phyloP scores from a whole-genome alignment of 495 filamentous ascomycete species.

The Patellaria atrata region DNA sequence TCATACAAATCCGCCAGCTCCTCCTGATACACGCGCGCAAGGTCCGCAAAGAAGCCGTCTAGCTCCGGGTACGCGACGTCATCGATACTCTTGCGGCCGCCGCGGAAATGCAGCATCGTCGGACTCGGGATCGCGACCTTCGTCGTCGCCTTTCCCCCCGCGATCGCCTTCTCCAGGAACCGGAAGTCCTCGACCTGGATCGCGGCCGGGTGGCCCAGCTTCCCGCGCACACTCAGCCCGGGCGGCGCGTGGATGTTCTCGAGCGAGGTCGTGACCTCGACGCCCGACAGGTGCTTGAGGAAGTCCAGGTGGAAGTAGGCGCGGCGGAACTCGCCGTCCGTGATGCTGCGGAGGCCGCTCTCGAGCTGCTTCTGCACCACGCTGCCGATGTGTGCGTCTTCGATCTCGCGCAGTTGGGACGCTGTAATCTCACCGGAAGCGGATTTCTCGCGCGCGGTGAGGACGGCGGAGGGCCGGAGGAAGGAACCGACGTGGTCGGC shows the following conservation, averaged over 20 bases:
- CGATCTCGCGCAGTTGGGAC: conserved; percentile 15
- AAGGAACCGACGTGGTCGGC: conserved; percentile 24
- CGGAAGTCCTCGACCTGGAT: conserved; percentile 22
- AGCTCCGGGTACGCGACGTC: conserved; percentile 20
- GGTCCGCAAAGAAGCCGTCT: conserved; percentile 25
- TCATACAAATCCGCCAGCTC: conserved; percentile 24
- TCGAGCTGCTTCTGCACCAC: conserved; percentile 17
- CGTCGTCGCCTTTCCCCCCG: conserved; percentile 13
- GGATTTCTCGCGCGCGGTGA: conserved; percentile 15
- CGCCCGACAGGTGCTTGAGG: conserved; percentile 16
- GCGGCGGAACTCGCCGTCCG: conserved; percentile 21
- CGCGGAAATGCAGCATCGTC: conserved; percentile 24
- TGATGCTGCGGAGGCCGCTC: conserved; percentile 18
- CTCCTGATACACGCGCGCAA: conserved; percentile 25
- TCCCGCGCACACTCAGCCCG: conserved; percentile 16
- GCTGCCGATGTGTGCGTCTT: conserved; percentile 13
- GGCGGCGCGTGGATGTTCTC: conserved; percentile 15
- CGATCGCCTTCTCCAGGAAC: conserved; percentile 19
- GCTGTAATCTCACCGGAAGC: conserved; percentile 6
- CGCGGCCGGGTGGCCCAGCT: conserved; percentile 16
- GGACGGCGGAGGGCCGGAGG: conserved; percentile 17
- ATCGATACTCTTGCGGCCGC: conserved; percentile 18
- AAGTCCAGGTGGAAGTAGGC: conserved; percentile 23
- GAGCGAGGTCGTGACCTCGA: conserved; percentile 15
- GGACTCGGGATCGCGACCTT: conserved; percentile 22